Evolutionary conservation across 495 filamentous ascomycete genomes (phyloP).

Genomic region (Lichenothelia convexa): DNA sequence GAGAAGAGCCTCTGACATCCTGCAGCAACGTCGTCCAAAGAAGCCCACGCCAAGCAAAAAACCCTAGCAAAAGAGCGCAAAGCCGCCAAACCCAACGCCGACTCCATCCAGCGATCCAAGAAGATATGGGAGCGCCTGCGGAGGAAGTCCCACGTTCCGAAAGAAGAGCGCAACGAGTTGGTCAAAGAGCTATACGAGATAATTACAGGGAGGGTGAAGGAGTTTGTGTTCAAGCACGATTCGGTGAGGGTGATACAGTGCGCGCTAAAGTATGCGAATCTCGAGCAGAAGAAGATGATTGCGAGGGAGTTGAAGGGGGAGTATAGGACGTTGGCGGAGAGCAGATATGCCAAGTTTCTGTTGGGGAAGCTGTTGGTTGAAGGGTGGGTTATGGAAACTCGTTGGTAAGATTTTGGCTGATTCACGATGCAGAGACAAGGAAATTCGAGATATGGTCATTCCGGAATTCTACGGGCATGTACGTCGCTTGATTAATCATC

Average conservation of each 20-base stretch:
- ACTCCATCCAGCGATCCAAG: constrained; percentile 74
- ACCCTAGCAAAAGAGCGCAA: constrained; percentile 74
- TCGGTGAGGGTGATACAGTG: constrained; percentile 89
- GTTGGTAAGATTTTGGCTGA: background rate
- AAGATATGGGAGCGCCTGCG: constrained; percentile 92
- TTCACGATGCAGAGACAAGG: constrained; percentile 31
- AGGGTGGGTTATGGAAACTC: constrained; percentile 24
- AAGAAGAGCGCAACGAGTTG: constrained; percentile 67
- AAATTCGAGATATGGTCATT: constrained; percentile 70
- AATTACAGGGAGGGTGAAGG: constrained; percentile 73
- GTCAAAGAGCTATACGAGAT: constrained; percentile 79
- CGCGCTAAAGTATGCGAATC: constrained; percentile 83
- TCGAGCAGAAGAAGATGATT: constrained; percentile 67
- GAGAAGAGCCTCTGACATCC: background rate
- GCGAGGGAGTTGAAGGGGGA: constrained; percentile 72
- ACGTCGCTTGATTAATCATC: constrained; percentile 80
- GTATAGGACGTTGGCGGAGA: constrained; percentile 71
- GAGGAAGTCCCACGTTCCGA: constrained; percentile 74
- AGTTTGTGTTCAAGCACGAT: constrained; percentile 97
- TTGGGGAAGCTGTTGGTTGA: constrained; percentile 87
- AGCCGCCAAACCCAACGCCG: constrained; percentile 77
- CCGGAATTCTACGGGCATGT: constrained; percentile 91
- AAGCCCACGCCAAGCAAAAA: constrained; percentile 86
- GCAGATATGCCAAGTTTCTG: constrained; percentile 90
- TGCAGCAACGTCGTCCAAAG: constrained; percentile 37